phyloP scores from a whole-genome alignment of 148 eudicot genomes.

The Spergularia marina region DNA sequence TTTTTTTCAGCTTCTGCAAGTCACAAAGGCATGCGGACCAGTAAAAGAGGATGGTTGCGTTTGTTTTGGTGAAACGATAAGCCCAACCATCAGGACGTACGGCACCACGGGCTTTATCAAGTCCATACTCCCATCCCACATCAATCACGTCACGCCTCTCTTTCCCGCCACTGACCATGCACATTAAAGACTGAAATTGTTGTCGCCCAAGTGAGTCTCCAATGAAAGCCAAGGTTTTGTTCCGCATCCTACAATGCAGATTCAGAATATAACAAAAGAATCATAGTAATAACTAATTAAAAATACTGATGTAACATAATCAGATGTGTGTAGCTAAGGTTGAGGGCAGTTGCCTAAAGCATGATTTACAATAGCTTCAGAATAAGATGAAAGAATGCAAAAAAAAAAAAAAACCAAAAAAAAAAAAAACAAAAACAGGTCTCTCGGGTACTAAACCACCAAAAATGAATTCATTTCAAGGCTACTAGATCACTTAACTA shows the following conservation, averaged over 20 bases:
- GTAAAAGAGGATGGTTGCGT: conserved; percentile 87
- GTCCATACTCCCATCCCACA: conserved; percentile 78
- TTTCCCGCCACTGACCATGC: conserved; percentile 79
- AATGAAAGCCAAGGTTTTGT: conserved; percentile 81
- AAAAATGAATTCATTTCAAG: not conserved
- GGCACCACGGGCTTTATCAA: conserved; percentile 62
- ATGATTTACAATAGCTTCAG: no score
- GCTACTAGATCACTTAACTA: not conserved
- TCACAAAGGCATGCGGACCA: conserved; percentile 95
- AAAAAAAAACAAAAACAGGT: no score
- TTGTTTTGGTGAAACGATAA: conserved; percentile 64
- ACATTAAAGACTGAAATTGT: conserved; percentile 95
- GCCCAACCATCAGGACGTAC: conserved; percentile 98
- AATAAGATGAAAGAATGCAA: no score
- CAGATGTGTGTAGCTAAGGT: no score
- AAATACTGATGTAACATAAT: not conserved
- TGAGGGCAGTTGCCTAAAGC: not conserved
- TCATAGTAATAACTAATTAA: not conserved
- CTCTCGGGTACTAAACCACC: not conserved
- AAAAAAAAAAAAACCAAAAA: no score
- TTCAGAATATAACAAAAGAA: conserved; percentile 6
- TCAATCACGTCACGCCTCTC: conserved; percentile 57
- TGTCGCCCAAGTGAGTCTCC: conserved; percentile 94
- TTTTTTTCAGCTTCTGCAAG: conserved; percentile 47
- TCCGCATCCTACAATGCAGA: conserved; percentile 60